Conservation (phyloP, 225 moss, liverwort and hornwort genomes). For the Lunularia cruciata region DNA sequence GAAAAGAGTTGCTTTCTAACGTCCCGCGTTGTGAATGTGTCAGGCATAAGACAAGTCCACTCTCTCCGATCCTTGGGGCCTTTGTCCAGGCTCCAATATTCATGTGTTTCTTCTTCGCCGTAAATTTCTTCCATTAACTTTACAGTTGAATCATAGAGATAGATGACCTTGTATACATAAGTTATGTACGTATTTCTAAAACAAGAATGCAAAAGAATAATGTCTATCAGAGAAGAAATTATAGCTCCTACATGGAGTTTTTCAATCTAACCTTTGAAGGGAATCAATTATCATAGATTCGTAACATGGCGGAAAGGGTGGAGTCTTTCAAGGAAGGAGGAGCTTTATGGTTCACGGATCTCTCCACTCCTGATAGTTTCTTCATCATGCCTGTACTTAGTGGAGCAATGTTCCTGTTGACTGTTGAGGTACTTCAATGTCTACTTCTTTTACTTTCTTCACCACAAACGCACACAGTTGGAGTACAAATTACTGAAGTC, state of each 20-base stretch:
- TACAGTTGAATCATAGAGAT: too few relatives aligned
- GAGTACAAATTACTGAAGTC: too few relatives aligned
- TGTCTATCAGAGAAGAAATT: too few relatives aligned
- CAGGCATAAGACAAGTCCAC: conserved; percentile 95
- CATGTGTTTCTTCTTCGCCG: conserved; percentile 99
- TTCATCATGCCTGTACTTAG: conserved; percentile 88
- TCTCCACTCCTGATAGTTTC: conserved; percentile 79
- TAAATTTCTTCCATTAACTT: too few relatives aligned
- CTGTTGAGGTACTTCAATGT: conserved; percentile 67
- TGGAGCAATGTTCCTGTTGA: conserved; percentile 77
- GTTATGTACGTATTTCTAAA: too few relatives aligned
- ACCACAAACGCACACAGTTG: too few relatives aligned
- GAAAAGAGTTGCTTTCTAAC: too few relatives aligned
- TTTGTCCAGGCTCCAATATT: conserved; percentile 97
- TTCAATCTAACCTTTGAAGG: background rate
- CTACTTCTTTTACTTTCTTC: too few relatives aligned
- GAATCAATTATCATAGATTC: conserved; percentile 48
- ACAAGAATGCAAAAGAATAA: too few relatives aligned
- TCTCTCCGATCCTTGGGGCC: conserved; percentile 86
- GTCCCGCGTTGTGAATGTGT: background rate
- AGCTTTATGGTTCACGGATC: conserved; percentile 93
- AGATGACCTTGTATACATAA: too few relatives aligned
- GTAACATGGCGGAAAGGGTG: conserved; percentile 95
- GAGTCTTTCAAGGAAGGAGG: conserved; percentile 96
- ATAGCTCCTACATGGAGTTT: too few relatives aligned